phyloP scores from a whole-genome alignment of 1,139 yeast genomes.

The Saccharomyces pastorianus region DNA sequence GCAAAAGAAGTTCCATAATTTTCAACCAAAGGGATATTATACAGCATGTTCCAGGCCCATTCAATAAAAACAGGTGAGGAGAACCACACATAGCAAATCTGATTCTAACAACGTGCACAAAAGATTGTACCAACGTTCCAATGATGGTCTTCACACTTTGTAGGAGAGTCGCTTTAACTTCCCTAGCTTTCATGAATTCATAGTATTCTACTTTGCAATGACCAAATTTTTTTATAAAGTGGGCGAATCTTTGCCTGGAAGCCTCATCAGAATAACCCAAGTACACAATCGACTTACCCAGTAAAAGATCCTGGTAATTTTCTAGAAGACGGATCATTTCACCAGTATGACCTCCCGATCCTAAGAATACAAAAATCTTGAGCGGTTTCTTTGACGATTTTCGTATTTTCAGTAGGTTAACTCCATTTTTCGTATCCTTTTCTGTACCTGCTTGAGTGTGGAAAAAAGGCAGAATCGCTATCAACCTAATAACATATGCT shows the following conservation, averaged over 20 bases:
- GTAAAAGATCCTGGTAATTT: constrained; percentile 31
- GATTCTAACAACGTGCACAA: constrained; percentile 13
- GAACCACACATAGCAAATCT: constrained; percentile 14
- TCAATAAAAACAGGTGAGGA: constrained; percentile 44
- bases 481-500: constrained; percentile 7
- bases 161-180: constrained; percentile 34
- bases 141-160: constrained; percentile 18
- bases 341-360: constrained; percentile 94
- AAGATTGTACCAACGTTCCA: constrained; percentile 18
- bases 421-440: neutral
- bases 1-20: constrained; percentile 41
- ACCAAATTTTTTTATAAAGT: constrained; percentile 34
- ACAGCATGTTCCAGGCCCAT: constrained; percentile 88
- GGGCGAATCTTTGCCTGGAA: constrained; percentile 23
- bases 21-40: constrained; percentile 63
- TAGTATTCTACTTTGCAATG: constrained; percentile 30
- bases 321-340: constrained; percentile 72
- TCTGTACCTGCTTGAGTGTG: neutral
- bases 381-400: constrained; percentile 6
- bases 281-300: constrained; percentile 20
- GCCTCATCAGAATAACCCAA: constrained; percentile 28
- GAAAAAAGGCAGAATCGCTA: constrained; percentile 13
- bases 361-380: constrained; percentile 46
- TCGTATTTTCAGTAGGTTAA: neutral
- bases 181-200: constrained; percentile 63